phyloP scores from a whole-genome alignment of 768 basidiomycete species.

The Leccinum aurantiacum region DNA sequence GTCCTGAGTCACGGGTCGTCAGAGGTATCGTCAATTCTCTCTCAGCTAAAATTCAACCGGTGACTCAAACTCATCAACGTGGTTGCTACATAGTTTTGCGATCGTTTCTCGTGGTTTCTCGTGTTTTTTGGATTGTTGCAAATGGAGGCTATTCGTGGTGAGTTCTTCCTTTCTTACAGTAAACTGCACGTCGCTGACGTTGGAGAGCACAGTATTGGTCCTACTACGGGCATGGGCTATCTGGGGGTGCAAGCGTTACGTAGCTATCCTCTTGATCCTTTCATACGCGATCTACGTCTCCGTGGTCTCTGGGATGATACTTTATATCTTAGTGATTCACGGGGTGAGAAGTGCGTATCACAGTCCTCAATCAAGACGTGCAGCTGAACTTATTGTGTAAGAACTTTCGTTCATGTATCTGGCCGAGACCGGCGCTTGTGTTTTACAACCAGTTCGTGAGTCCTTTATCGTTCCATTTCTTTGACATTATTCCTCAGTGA shows the following conservation, averaged over 20 bases:
- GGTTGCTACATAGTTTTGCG: conserved; percentile 13
- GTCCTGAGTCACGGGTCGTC: conserved; percentile 3
- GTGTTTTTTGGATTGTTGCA: not conserved
- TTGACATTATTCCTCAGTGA: not conserved
- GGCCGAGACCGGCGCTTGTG: not conserved
- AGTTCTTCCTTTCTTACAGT: not conserved
- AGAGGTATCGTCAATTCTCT: not conserved
- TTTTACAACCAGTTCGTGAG: not conserved
- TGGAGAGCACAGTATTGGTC: conserved; percentile 7
- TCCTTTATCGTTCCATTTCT: not conserved
- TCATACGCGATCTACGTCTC: conserved; percentile 3
- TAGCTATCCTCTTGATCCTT: not conserved
- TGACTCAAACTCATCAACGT: not conserved
- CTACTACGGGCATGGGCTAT: conserved; percentile 19
- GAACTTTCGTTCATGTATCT: not conserved
- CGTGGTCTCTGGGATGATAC: not conserved
- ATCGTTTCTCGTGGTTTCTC: no score
- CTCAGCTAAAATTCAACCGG: not conserved
- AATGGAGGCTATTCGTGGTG: conserved; percentile 14
- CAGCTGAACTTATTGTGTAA: not conserved
- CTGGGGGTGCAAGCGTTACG: conserved; percentile 7
- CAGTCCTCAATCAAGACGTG: not conserved
- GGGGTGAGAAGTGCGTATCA: not conserved
- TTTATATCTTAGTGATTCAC: not conserved
- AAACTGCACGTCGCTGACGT: not conserved